Percentiles rank a stretch among this genome's conserved stretches.
phyloP scores from a whole-genome alignment of 768 basidiomycete species.

The Leccinum aurantiacum region DNA sequence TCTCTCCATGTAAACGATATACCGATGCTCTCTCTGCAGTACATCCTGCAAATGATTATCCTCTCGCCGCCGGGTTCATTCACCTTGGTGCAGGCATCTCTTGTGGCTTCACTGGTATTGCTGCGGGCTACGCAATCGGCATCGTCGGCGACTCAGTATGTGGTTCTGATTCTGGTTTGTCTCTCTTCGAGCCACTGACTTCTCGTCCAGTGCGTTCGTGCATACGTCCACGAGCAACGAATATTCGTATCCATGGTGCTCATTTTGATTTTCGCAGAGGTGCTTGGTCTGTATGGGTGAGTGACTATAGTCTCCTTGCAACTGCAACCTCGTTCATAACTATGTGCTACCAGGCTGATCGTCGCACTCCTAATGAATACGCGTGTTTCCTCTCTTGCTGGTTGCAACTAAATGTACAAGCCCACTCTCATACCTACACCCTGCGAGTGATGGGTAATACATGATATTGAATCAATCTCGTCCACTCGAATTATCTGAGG shows the following conservation, averaged over 20 bases:
- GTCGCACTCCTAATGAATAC: conserved; percentile 94
- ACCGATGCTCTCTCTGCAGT: conserved; percentile 44
- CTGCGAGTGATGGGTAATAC: conserved; percentile 8
- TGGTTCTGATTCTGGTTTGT: conserved; percentile 10
- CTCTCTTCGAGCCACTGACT: conserved; percentile 8
- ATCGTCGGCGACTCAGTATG: conserved; percentile 90
- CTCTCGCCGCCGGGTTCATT: conserved; percentile 83
- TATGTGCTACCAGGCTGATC: conserved; percentile 55
- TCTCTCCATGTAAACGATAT: background rate
- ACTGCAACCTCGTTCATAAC: background rate
- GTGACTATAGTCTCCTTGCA: conserved; percentile 23
- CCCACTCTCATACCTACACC: conserved; percentile 16
- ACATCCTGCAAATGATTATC: conserved; percentile 61
- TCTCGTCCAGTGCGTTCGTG: conserved; percentile 71
- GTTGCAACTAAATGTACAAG: conserved; percentile 20
- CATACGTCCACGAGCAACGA: conserved; percentile 86
- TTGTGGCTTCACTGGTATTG: conserved; percentile 87
- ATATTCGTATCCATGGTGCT: conserved; percentile 97
- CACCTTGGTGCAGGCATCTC: conserved; percentile 92
- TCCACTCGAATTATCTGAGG: conserved; percentile 16
- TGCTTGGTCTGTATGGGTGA: conserved; percentile 85
- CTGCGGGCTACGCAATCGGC: conserved; percentile 95
- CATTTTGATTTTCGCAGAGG: conserved; percentile 91
- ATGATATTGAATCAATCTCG: conserved; percentile 15
- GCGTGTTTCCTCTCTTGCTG: conserved; percentile 47